Conservation (phyloP, 306 rosid species). For the Canavalia gladiata region DNA sequence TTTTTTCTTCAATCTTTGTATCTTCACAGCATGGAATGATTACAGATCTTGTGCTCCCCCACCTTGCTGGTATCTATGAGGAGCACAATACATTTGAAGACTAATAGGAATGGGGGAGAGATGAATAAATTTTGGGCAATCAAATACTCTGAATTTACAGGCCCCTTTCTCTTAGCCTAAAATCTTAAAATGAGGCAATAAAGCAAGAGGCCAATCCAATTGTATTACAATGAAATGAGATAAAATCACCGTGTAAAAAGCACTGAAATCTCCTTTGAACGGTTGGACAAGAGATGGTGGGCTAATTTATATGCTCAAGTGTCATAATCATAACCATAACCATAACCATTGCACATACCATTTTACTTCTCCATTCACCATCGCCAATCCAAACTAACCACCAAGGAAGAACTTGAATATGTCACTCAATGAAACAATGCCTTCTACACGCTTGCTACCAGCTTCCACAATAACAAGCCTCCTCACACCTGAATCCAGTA, state of each 20-base stretch:
- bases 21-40: constrained; percentile 59
- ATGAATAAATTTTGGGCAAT: constrained; percentile 63
- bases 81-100: constrained; percentile 52
- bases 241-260: constrained; percentile 54
- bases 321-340: too few species aligned
- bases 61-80: constrained; percentile 57
- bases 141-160: constrained; percentile 72
- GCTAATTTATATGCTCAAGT: constrained; percentile 37
- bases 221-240: constrained; percentile 67
- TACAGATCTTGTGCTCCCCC: constrained; percentile 63
- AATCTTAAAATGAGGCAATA: constrained; percentile 70
- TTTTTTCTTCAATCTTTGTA: constrained; percentile 46
- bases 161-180: constrained; percentile 80
- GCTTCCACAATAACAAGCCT: constrained; percentile 94
- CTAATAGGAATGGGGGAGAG: constrained; percentile 57
- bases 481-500: constrained; percentile 74
- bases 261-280: constrained; percentile 51
- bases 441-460: constrained; percentile 95
- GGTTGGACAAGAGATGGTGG: constrained; percentile 45
- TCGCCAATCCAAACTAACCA: constrained; percentile 54
- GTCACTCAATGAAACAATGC: constrained; percentile 83
- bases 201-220: constrained; percentile 80
- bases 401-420: constrained; percentile 85
- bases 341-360: constrained; percentile 49
- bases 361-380: constrained; percentile 38